Percentiles rank a stretch among this genome's conserved stretches.
Evolutionary conservation across 331 rosid genomes (phyloP).

Genomic region (Rosa hybrid): DNA sequence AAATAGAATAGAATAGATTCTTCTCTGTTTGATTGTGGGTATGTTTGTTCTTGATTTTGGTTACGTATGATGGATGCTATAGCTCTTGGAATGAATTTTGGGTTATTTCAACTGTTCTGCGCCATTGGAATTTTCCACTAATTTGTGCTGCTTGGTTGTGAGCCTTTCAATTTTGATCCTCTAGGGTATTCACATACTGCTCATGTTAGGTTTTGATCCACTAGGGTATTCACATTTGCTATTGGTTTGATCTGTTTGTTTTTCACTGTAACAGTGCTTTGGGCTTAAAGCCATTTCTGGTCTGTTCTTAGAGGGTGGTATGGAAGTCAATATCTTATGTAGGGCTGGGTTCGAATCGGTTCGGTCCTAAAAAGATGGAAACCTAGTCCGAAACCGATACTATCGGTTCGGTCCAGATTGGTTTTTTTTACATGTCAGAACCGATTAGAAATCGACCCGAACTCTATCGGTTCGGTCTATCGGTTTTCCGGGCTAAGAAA

Average conservation of each 20-base stretch:
- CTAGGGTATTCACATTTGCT: no score
- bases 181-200: background rate
- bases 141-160: conserved; percentile 18
- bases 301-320: background rate
- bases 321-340: background rate
- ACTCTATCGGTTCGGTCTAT: no score
- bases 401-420: no score
- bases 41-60: background rate
- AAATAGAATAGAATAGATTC: background rate
- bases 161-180: conserved; percentile 1
- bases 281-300: conserved; percentile 50
- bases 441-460: no score
- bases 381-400: no score
- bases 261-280: conserved; percentile 67
- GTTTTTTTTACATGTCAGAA: no score
- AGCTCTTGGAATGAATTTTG: background rate
- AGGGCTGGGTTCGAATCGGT: no score
- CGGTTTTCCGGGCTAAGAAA: no score
- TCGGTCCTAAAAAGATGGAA: no score
- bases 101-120: background rate
- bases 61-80: background rate
- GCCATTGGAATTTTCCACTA: background rate
- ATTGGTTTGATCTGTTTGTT: conserved; percentile 31
- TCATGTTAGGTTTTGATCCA: conserved; percentile 19
- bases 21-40: background rate